Evolutionary conservation across 2,329 filamentous ascomycete genomes (phyloP).

Genomic region (Celoporthe dispersa): DNA sequence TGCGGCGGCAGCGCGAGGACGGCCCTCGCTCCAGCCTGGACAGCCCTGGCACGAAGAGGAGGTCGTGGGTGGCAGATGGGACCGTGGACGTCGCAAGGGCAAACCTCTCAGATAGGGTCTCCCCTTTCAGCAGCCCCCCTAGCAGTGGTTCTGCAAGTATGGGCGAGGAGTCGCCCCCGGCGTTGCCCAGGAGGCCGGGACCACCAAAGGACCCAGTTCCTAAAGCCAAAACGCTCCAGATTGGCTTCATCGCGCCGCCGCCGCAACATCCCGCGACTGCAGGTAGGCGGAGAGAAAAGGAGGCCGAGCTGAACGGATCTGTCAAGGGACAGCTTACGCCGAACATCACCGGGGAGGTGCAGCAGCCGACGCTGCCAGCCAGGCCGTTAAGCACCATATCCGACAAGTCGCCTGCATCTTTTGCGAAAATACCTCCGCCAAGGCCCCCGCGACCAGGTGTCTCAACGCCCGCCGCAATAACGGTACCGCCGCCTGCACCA

Average conservation of each 20-base stretch:
- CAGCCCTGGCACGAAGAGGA: slow-evolving; percentile 55
- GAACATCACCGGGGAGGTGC: slow-evolving; percentile 48
- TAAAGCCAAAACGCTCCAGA: slow-evolving; percentile 41
- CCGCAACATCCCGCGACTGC: slow-evolving; percentile 55
- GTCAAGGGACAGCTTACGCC: slow-evolving; percentile 44
- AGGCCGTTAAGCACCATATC: slow-evolving; percentile 49
- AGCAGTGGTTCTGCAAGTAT: slow-evolving; percentile 65
- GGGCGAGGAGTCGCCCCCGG: slow-evolving; percentile 54
- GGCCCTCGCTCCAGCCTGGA: slow-evolving; percentile 64
- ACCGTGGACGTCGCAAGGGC: slow-evolving; percentile 40
- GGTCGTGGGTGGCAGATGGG: slow-evolving; percentile 34
- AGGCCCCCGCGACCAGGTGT: slow-evolving; percentile 46
- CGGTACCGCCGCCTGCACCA: background rate
- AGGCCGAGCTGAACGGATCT: slow-evolving; percentile 47
- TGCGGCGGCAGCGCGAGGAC: slow-evolving; percentile 54
- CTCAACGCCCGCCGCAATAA: slow-evolving; percentile 16
- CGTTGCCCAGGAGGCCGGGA: slow-evolving; percentile 55
- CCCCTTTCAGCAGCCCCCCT: slow-evolving; percentile 87
- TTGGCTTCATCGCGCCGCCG: slow-evolving; percentile 52
- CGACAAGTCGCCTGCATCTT: slow-evolving; percentile 36
- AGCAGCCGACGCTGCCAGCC: slow-evolving; percentile 53
- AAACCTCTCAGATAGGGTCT: slow-evolving; percentile 55
- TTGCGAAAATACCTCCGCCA: slow-evolving; percentile 46
- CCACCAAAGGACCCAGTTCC: slow-evolving; percentile 46
- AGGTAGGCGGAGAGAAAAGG: slow-evolving; percentile 50